Conservation (phyloP, 2,329 filamentous ascomycete genomes). For the Xylariaceae sp. region DNA sequence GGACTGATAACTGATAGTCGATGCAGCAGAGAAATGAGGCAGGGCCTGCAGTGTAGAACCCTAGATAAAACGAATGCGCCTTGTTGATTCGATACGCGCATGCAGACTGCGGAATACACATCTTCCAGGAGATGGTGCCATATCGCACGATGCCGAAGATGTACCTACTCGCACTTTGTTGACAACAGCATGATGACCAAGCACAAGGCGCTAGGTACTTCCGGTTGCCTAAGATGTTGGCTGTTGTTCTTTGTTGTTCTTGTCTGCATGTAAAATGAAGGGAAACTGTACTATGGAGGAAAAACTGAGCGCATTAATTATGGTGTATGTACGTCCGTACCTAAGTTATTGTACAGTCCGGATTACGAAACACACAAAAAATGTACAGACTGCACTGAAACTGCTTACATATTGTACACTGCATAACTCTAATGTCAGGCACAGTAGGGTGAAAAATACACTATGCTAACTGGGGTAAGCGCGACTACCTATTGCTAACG, state of each 20-base stretch:
- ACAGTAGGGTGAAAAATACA: not conserved
- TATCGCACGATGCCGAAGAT: conserved; percentile 9
- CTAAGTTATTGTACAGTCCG: too few relatives aligned
- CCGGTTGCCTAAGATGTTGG: not conserved
- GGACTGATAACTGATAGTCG: conserved; percentile 1
- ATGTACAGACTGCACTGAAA: too few relatives aligned
- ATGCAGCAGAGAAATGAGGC: not conserved
- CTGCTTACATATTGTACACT: not conserved
- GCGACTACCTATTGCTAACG: not conserved
- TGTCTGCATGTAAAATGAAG: too few relatives aligned
- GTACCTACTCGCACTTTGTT: not conserved
- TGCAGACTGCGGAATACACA: not conserved
- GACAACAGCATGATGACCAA: not conserved
- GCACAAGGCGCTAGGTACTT: not conserved
- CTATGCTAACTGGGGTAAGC: not conserved
- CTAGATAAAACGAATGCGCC: not conserved
- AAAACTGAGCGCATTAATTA: too few relatives aligned
- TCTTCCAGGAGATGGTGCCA: conserved; percentile 12
- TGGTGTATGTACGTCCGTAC: too few relatives aligned
- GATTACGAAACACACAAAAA: too few relatives aligned
- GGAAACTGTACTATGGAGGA: too few relatives aligned
- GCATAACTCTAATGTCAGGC: not conserved
- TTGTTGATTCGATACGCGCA: not conserved
- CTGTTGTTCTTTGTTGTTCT: too few relatives aligned
- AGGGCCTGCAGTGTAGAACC: not conserved